phyloP scores from a whole-genome alignment of 805 yeast genomes.

The Ogataea zsoltii region DNA sequence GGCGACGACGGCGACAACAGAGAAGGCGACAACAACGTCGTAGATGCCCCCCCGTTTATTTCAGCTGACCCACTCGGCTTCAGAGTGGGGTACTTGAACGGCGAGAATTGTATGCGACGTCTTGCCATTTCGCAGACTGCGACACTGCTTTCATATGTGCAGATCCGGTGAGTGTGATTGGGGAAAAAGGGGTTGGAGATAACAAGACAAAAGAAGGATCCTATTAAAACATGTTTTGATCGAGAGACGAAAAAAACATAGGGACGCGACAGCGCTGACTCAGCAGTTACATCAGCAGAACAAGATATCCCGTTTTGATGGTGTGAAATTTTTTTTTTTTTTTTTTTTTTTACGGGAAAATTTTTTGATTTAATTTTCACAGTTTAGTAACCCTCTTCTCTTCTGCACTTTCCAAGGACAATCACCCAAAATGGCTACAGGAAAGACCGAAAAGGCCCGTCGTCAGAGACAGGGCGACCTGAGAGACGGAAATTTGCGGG shows the following conservation, averaged over 20 bases:
- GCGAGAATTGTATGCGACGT: slow-evolving; percentile 25
- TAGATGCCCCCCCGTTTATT: background rate
- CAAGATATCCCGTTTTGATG: slow-evolving; percentile 1
- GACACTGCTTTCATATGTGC: background rate
- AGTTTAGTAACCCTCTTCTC: background rate
- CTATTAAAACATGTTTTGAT: no score
- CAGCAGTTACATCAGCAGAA: background rate
- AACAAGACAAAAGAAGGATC: background rate
- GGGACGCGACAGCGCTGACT: background rate
- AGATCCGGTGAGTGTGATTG: background rate
- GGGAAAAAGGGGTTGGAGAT: background rate
- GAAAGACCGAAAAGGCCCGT: slow-evolving; percentile 87
- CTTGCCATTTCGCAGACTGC: slow-evolving; percentile 15
- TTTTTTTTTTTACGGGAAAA: slow-evolving; percentile 8
- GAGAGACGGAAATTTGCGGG: slow-evolving; percentile 87
- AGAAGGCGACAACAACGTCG: no score
- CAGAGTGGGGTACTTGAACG: slow-evolving; percentile 20
- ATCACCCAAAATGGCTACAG: slow-evolving; percentile 76
- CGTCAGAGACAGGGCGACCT: slow-evolving; percentile 78
- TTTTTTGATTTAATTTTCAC: slow-evolving; percentile 4
- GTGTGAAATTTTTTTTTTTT: slow-evolving; percentile 2
- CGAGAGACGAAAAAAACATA: no score
- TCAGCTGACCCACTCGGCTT: slow-evolving; percentile 1
- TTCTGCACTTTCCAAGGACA: slow-evolving; percentile 3
- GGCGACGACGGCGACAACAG: background rate